Base-by-base conservation (phyloP, 768 basidiomycete genomes). In the Pleurotus ostreatus region DNA sequence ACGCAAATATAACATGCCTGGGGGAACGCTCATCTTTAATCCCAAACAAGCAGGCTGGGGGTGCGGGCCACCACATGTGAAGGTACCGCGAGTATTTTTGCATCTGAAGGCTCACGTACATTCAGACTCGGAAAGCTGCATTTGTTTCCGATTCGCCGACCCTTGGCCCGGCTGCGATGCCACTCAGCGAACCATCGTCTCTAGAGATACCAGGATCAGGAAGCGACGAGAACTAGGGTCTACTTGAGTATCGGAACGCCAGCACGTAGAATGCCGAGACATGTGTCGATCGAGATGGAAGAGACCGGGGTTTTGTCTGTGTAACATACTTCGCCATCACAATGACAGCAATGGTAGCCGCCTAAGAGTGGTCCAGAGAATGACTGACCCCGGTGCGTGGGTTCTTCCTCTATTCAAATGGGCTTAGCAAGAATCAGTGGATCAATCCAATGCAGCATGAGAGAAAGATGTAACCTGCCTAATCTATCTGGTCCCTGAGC, bases 231-330 rank as follows among this genome's bases (percentile, higher is more conserved):
- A 53, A 53, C 38, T 41, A 53, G 51, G 39, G 39, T 53, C 39
- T 53, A 39, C 13, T 53, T 39, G 51, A 26, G 51, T 20, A 40
- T 53, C 39, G 41, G 39, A 53, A 53, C 51, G 51, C 51, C 51
- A 53, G 39, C 51, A 53, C 51, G 51, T 53, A 53, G 51, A 53
- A 53, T 53, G 51, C 51, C 51, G 51, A 53, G 39, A 41, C 51
- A 53, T 53, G 51, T 43, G 51, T 53, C 39, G 51, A 53, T 53
- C 51, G 41, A 39, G 51, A 53, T 53, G 51, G 51, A 53, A 53
- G 51, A 53, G 51, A 41, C 51, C 51, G 51, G 51, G 12, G 37
- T 53, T 53, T 18, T 39, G 16, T 25, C 51, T 39, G 51, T 22
- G 23, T 53, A 53, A 34, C 51, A 41, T 53, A 38, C 51, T 23